Percentiles rank a stretch among this genome's conserved stretches.
phyloP scores from a whole-genome alignment of 164 flowering plant species.

The Dillenia turbinata region DNA sequence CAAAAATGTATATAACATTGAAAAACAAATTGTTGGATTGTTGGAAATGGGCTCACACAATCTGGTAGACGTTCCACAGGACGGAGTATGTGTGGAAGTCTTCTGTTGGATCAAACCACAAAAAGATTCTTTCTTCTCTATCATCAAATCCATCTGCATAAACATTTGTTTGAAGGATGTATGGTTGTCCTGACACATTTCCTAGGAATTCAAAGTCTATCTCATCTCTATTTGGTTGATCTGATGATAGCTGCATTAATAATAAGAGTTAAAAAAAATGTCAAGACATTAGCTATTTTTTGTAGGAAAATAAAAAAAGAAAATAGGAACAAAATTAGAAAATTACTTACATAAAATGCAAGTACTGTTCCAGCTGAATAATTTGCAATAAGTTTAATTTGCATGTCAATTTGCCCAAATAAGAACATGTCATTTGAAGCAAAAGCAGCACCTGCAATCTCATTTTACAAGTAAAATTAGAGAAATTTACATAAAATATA shows the following conservation, averaged over 20 bases:
- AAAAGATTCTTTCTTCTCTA: constrained; percentile 68
- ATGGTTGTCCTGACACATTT: constrained; percentile 68
- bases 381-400: constrained; percentile 73
- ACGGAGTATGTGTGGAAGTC: constrained; percentile 85
- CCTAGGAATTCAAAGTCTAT: constrained; percentile 90
- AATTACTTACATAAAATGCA: constrained; percentile 65
- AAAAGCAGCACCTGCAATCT: constrained; percentile 61
- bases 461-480: too few species aligned
- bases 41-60: constrained; percentile 59
- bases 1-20: too few species aligned
- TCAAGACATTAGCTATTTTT: not conserved
- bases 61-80: constrained; percentile 80
- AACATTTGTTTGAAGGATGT: constrained; percentile 76
- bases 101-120: constrained; percentile 91
- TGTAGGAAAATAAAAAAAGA: not conserved
- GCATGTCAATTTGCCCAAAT: constrained; percentile 85
- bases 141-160: constrained; percentile 69
- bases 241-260: constrained; percentile 62
- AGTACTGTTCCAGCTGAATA: constrained; percentile 83
- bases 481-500: too few species aligned
- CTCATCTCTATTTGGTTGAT: constrained; percentile 74
- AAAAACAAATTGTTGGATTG: not conserved
- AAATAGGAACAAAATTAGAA: not conserved
- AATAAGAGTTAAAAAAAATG: not conserved
- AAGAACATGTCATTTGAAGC: constrained; percentile 73